phyloP scores from a whole-genome alignment of 2,329 filamentous ascomycete genomes.

The Penicillium sp. region DNA sequence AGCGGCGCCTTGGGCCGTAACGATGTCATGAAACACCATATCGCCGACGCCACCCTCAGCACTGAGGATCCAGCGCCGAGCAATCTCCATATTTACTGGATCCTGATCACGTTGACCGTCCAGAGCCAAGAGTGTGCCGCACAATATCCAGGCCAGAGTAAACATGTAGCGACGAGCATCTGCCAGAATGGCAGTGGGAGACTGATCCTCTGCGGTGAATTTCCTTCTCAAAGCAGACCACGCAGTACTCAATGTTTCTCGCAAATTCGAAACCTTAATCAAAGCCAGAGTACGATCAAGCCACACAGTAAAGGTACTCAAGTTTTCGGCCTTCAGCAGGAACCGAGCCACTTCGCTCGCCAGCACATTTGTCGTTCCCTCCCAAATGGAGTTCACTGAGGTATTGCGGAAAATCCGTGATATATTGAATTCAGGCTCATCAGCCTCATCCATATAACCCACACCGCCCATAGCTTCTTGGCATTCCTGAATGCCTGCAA shows the following conservation, averaged over 20 bases:
- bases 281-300: constrained; percentile 38
- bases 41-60: constrained; percentile 34
- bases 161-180: constrained; percentile 38
- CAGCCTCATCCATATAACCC: constrained; percentile 41
- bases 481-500: constrained; percentile 37
- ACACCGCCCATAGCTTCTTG: constrained; percentile 39
- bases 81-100: constrained; percentile 34
- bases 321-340: constrained; percentile 25
- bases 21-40: constrained; percentile 25
- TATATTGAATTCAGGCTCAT: constrained; percentile 65
- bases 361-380: constrained; percentile 72
- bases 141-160: constrained; percentile 38
- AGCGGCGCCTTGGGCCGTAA: constrained; percentile 1
- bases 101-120: constrained; percentile 41
- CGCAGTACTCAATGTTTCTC: constrained; percentile 6
- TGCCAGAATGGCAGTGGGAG: constrained; percentile 23
- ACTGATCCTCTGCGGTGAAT: constrained; percentile 12
- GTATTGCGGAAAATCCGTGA: constrained; percentile 67
- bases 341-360: constrained; percentile 53
- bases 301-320: constrained; percentile 39
- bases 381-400: constrained; percentile 61
- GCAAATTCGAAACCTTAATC: constrained; percentile 10
- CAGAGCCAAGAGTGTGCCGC: constrained; percentile 36
- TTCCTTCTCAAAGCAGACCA: constrained; percentile 21
- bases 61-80: constrained; percentile 37